A percentile compares a stretch with the other conserved stretches of the same genome.
Evolutionary conservation across 306 rosid species (phyloP).

Genomic region (Quercus variabilis): DNA sequence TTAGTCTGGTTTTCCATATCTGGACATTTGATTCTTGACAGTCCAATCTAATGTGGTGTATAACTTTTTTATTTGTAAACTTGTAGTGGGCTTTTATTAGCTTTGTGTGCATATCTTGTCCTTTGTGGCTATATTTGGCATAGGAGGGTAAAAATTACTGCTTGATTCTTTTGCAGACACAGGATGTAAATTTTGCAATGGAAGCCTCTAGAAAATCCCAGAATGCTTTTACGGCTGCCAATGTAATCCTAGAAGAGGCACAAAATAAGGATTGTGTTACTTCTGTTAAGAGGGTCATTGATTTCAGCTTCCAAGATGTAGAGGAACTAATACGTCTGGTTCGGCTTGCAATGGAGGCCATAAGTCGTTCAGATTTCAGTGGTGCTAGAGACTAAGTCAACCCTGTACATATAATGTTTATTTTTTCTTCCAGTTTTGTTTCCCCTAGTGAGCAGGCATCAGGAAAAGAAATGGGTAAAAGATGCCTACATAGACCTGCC

Average conservation of each 20-base stretch:
- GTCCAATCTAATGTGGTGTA: neutral
- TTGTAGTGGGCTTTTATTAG: neutral
- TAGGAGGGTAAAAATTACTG: slow-evolving; percentile 13
- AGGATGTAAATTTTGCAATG: slow-evolving; percentile 59
- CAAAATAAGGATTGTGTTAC: slow-evolving; percentile 41
- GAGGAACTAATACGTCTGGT: slow-evolving; percentile 62
- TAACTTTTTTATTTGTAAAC: slow-evolving; percentile 5
- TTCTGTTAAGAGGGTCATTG: slow-evolving; percentile 58
- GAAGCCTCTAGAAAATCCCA: slow-evolving; percentile 69
- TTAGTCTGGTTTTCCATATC: neutral
- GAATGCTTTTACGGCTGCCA: slow-evolving; percentile 45
- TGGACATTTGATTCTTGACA: neutral
- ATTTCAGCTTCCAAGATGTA: slow-evolving; percentile 84
- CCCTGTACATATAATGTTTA: slow-evolving; percentile 49
- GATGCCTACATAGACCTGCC: slow-evolving; percentile 26
- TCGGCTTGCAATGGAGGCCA: slow-evolving; percentile 49
- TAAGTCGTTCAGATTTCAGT: slow-evolving; percentile 53
- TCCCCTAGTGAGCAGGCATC: slow-evolving; percentile 38
- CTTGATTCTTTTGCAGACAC: slow-evolving; percentile 50
- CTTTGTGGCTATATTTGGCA: slow-evolving; percentile 7
- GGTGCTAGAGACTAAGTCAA: slow-evolving; percentile 58
- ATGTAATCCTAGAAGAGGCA: slow-evolving; percentile 42
- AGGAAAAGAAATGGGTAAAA: slow-evolving; percentile 27
- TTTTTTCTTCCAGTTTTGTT: slow-evolving; percentile 18
- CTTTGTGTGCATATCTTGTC: neutral